Percentiles rank a stretch among this genome's conserved stretches.
phyloP scores from a whole-genome alignment of 2,329 filamentous ascomycete genomes.

The Bipolaris bicolor region DNA sequence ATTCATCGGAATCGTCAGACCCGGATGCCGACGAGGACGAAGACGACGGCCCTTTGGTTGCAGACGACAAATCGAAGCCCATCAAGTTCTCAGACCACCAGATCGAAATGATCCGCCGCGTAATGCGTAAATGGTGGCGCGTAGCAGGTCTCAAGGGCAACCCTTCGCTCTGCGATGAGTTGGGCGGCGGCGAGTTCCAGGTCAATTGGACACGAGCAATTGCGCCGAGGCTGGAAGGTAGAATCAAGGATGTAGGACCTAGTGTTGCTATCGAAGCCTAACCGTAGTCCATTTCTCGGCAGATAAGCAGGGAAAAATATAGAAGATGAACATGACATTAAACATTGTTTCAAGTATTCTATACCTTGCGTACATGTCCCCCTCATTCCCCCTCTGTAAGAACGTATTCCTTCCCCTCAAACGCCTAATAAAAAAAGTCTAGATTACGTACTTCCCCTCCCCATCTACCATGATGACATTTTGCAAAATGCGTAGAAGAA shows the following conservation, averaged over 20 bases:
- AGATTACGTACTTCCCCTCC: too few relatives aligned
- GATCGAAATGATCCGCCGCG: conserved; percentile 69
- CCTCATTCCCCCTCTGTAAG: too few relatives aligned
- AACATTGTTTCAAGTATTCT: too few relatives aligned
- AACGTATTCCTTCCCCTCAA: too few relatives aligned
- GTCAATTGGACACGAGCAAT: conserved; percentile 81
- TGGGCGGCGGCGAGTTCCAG: conserved; percentile 64
- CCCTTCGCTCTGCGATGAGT: conserved; percentile 59
- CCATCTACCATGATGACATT: too few relatives aligned
- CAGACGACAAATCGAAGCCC: conserved; percentile 53
- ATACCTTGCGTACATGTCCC: too few relatives aligned
- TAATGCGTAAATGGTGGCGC: conserved; percentile 75
- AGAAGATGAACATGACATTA: background rate
- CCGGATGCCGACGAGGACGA: conserved; percentile 49
- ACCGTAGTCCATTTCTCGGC: too few relatives aligned
- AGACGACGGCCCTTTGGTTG: conserved; percentile 47
- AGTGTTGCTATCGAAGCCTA: background rate
- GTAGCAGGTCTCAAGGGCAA: conserved; percentile 66
- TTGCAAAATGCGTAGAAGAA: too few relatives aligned
- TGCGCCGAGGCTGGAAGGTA: conserved; percentile 76
- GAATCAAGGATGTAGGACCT: conserved; percentile 60
- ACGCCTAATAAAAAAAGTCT: too few relatives aligned
- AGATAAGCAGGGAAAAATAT: background rate
- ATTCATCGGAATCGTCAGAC: conserved; percentile 23
- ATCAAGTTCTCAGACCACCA: conserved; percentile 44